Conservation (phyloP, 257 asterid genomes). For the Lycium ferocissimum region DNA sequence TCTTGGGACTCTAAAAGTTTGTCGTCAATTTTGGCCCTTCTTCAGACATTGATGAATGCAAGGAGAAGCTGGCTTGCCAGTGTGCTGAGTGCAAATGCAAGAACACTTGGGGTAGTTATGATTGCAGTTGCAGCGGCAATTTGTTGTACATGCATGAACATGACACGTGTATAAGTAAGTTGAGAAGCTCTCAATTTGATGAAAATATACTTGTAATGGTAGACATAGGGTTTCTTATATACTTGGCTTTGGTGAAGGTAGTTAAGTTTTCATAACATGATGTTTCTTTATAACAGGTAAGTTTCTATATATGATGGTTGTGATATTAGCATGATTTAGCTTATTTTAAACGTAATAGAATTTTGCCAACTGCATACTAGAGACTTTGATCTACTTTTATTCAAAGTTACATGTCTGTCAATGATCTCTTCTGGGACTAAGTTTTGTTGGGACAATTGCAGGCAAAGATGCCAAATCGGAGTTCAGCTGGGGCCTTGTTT, state of each 20-base stretch:
- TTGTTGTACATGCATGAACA: conserved; percentile 79
- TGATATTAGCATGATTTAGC: conserved; percentile 20
- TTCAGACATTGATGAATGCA: conserved; percentile 84
- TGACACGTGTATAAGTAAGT: conserved; percentile 85
- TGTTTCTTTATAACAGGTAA: not conserved
- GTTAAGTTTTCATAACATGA: not conserved
- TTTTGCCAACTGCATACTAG: not conserved
- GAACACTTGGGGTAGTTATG: conserved; percentile 94
- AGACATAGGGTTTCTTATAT: not conserved
- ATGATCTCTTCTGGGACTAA: conserved; percentile 9
- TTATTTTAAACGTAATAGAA: conserved; percentile 3
- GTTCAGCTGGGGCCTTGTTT: conserved; percentile 69
- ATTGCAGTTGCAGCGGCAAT: conserved; percentile 78
- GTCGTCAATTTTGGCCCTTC: conserved; percentile 31
- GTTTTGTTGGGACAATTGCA: conserved; percentile 43
- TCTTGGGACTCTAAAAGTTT: not conserved
- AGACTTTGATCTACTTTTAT: not conserved
- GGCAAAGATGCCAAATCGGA: conserved; percentile 58
- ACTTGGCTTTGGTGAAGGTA: conserved; percentile 11
- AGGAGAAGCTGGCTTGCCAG: conserved; percentile 77
- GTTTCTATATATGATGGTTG: not conserved
- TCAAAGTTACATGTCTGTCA: not conserved
- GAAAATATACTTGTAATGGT: not conserved
- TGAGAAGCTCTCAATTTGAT: not conserved
- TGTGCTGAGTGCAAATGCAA: conserved; percentile 86